Percentiles rank a stretch among this genome's conserved stretches.
These are phyloP conservation scores for Cladosporium sp. DNA, from an alignment of 2,329 filamentous ascomycete genomes.

Conservation along the genomic window DNA sequence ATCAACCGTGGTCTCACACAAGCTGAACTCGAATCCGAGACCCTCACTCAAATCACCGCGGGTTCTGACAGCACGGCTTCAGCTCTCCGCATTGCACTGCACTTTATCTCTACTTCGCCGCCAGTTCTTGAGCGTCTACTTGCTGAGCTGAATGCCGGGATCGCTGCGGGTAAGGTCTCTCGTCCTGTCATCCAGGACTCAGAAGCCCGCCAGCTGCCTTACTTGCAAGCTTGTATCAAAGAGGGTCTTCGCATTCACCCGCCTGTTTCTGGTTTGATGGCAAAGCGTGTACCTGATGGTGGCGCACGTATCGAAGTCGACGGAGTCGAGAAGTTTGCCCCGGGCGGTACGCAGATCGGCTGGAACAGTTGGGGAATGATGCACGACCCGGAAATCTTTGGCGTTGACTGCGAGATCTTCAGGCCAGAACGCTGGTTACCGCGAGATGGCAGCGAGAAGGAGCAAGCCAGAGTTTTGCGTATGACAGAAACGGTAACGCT, in stretches of 20 bases:
- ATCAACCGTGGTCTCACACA: constrained; percentile 47
- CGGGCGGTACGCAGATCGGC: constrained; percentile 40
- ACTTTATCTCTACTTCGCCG: constrained; percentile 55
- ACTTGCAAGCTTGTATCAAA: constrained; percentile 49
- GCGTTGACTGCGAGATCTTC: constrained; percentile 40
- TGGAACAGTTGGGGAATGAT: constrained; percentile 43
- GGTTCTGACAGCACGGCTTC: constrained; percentile 61
- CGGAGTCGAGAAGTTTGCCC: constrained; percentile 38
- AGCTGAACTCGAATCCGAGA: constrained; percentile 46
- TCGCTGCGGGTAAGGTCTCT: constrained; percentile 41
- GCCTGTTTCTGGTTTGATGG: constrained; percentile 41
- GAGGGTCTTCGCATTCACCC: constrained; percentile 51
- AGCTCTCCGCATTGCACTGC: constrained; percentile 53
- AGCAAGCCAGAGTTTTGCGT: constrained; percentile 29
- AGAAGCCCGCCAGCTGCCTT: constrained; percentile 44
- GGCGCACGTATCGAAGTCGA: constrained; percentile 39
- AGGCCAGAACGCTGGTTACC: constrained; percentile 42
- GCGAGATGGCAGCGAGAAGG: constrained; percentile 31
- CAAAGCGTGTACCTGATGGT: constrained; percentile 38
- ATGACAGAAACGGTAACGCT: constrained; percentile 41
- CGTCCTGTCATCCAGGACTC: constrained; percentile 52
- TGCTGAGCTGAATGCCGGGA: constrained; percentile 46
- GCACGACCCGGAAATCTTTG: constrained; percentile 39
- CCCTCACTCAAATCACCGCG: constrained; percentile 51
- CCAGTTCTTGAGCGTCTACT: constrained; percentile 49